A percentile compares a stretch with the other conserved stretches of the same genome.
Conservation (phyloP, 768 basidiomycete genomes). For the Naganishia kalamii region DNA sequence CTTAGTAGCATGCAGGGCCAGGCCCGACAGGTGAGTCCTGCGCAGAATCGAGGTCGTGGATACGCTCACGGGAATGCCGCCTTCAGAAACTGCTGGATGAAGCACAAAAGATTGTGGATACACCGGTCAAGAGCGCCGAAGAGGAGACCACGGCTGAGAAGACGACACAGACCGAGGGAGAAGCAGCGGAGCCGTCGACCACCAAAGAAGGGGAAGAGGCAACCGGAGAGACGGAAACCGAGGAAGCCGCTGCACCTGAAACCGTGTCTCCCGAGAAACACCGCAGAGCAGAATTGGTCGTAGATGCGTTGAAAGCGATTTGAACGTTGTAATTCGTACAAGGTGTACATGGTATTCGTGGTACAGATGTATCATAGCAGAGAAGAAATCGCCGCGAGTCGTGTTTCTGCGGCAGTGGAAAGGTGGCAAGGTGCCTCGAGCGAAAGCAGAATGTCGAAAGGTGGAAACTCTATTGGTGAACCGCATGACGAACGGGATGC, state of each 20-base stretch:
- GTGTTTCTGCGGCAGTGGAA: too few species aligned
- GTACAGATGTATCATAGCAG: not conserved
- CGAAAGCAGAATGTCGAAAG: not conserved
- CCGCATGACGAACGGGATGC: too few species aligned
- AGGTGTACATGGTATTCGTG: too few species aligned
- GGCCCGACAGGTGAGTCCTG: conserved; percentile 10
- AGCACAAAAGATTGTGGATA: not conserved
- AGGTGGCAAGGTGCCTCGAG: not conserved
- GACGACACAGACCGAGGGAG: not conserved
- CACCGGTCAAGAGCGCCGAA: not conserved
- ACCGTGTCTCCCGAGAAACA: not conserved
- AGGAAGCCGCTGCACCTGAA: not conserved
- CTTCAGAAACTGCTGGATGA: conserved; percentile 6
- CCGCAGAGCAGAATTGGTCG: conserved; percentile 5
- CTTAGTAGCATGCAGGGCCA: conserved; percentile 19
- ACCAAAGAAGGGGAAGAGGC: not conserved
- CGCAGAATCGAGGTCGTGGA: not conserved
- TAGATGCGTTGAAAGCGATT: not conserved
- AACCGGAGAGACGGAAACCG: not conserved
- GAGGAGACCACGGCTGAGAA: not conserved
- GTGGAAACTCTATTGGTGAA: too few species aligned
- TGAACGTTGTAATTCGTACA: not conserved
- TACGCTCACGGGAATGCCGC: not conserved
- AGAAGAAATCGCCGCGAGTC: too few species aligned
- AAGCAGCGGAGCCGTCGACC: not conserved